Evolutionary conservation across 129 eudicot species (phyloP), one percentile per base, ranked within the genome.

Genomic region (Arctium minus): DNA sequence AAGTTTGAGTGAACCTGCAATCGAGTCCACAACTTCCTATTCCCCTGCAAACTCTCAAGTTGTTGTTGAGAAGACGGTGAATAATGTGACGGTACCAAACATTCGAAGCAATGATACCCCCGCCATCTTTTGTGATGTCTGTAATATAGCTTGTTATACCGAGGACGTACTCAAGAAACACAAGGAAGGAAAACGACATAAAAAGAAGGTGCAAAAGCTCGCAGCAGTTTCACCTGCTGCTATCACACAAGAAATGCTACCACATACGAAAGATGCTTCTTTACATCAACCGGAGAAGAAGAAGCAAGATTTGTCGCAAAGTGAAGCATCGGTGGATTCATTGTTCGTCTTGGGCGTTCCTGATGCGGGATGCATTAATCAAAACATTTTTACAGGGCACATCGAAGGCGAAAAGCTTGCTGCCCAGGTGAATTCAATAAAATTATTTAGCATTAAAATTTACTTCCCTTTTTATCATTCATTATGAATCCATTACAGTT

Each of bases 111-210:
- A 60, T 73, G 75, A 81, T 32, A 3, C 46, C 60, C 13, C 30
- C 32, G 0, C 2, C 2, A 3, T 10, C 22, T 1, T 9, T 36
- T 80, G 68, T 80, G 76, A 70, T 70, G 22, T 80, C 0, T 80
- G 77, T 73, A 38, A 81, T 15, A 38, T 73, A 36, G 7, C 7
- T 13, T 72, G 84, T 38, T 36, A 56, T 42, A 56, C 73, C 4
- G 73, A 73, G 13, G 44, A 36, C 3, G 30, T 15, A 38, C 30
- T 81, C 32, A 38, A 35, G n/a, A 9, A 72, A 56, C 79, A 73
- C 60, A 38, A 22, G 73, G 73, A 81, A 81, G 79, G 78, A 74
- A 81, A 81, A 53, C 37, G n/a, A 22, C 79, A 50, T 82, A 6
- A 33, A 29, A 64, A 82, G 29, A 82, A 65, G 6, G 13, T 56